phyloP scores from a whole-genome alignment of 345 rosid species.

The Camelina sativa region DNA sequence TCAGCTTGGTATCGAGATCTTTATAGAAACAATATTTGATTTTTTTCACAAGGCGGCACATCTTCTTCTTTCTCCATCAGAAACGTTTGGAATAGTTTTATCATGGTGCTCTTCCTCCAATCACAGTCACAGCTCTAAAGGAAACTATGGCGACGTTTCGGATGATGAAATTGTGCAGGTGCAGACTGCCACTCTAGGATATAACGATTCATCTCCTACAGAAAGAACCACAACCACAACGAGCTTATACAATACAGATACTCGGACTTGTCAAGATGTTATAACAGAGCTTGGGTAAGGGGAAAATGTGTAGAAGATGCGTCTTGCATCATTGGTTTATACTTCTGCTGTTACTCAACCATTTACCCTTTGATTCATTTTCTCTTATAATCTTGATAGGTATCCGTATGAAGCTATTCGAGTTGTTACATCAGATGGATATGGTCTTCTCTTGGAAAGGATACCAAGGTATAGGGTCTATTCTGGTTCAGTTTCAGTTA shows the following conservation, averaged over 20 bases:
- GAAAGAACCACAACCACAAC: conserved; percentile 51
- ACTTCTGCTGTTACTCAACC: conserved; percentile 14
- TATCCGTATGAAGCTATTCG: conserved; percentile 94
- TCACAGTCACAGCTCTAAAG: conserved; percentile 26
- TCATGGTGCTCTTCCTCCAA: conserved; percentile 60
- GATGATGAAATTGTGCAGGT: conserved; percentile 49
- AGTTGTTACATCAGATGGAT: conserved; percentile 91
- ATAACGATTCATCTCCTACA: conserved; percentile 53
- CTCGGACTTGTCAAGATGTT: conserved; percentile 92
- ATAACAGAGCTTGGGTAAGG: conserved; percentile 93
- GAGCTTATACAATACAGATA: conserved; percentile 72
- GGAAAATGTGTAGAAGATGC: background rate
- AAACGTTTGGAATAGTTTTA: conserved; percentile 47
- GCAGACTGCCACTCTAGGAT: conserved; percentile 62
- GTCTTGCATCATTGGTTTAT: background rate
- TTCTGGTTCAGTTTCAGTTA: background rate
- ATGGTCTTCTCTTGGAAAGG: conserved; percentile 89
- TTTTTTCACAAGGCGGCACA: conserved; percentile 74
- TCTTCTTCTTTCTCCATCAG: conserved; percentile 74
- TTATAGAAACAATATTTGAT: conserved; percentile 75
- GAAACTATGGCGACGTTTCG: conserved; percentile 28
- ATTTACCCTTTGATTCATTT: background rate
- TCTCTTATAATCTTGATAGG: conserved; percentile 45
- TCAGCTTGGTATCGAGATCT: conserved; percentile 84
- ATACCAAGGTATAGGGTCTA: conserved; percentile 70